These are phyloP conservation scores for Diaporthe vaccinii DNA, from an alignment of 2,329 filamentous ascomycete genomes.

Conservation along the genomic window DNA sequence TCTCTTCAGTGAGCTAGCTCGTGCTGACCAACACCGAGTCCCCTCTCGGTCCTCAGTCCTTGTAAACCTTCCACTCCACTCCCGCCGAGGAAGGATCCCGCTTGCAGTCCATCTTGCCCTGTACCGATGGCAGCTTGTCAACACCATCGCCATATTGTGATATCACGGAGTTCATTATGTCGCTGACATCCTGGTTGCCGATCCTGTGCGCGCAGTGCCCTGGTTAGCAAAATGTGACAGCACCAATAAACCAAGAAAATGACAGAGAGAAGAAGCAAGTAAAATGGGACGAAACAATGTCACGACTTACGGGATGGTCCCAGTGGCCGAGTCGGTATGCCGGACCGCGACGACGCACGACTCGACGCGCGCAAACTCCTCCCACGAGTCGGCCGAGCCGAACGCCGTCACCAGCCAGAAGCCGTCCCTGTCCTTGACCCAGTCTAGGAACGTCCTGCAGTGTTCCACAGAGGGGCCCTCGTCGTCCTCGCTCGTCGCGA, in stretches of 20 bases:
- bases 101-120: constrained; percentile 41
- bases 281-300: too few species aligned
- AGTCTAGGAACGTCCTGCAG: constrained; percentile 33
- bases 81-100: constrained; percentile 31
- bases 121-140: constrained; percentile 8
- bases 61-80: constrained; percentile 41
- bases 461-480: constrained; percentile 1
- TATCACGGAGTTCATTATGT: constrained; percentile 31
- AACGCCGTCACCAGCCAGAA: constrained; percentile 39
- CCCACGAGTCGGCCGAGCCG: constrained; percentile 2
- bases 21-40: neutral
- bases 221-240: neutral
- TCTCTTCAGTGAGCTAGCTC: too few species aligned
- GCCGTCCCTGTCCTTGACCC: constrained; percentile 20
- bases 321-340: constrained; percentile 18
- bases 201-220: neutral
- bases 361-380: constrained; percentile 35
- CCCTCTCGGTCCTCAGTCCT: constrained; percentile 39
- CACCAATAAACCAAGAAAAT: neutral
- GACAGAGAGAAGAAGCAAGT: neutral
- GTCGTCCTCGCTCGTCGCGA: constrained; percentile 11
- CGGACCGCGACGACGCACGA: constrained; percentile 34
- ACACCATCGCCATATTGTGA: neutral
- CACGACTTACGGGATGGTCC: constrained; percentile 32
- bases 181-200: constrained; percentile 39